Evolutionary conservation across 306 rosid genomes (phyloP).

Genomic region (Medicago ruthenica): DNA sequence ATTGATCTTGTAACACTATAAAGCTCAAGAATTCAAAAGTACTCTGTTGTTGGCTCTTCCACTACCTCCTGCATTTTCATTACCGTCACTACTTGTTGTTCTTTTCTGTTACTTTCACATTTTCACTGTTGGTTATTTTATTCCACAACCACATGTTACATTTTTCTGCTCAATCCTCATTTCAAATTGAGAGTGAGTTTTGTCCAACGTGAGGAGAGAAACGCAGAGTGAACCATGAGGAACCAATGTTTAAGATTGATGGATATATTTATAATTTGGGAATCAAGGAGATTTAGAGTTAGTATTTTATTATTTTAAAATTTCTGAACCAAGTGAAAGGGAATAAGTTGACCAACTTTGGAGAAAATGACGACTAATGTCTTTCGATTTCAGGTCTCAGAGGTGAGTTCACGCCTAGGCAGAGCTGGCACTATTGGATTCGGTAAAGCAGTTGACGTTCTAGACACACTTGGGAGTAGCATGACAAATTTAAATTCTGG

Average conservation of each 20-base stretch:
- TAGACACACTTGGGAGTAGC: slow-evolving; percentile 96
- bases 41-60: too few relatives aligned
- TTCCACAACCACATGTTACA: not conserved
- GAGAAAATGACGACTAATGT: slow-evolving; percentile 31
- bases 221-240: not conserved
- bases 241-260: not conserved
- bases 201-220: not conserved
- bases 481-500: slow-evolving; percentile 76
- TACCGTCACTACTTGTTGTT: not conserved
- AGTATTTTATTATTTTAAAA: not conserved
- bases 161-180: slow-evolving; percentile 2
- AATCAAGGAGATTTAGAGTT: slow-evolving; percentile 5
- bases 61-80: not conserved
- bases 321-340: slow-evolving; percentile 3
- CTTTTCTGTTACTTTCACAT: not conserved
- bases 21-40: too few relatives aligned
- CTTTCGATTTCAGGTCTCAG: slow-evolving; percentile 73
- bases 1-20: too few relatives aligned
- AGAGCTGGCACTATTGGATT: slow-evolving; percentile 71
- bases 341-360: slow-evolving; percentile 12
- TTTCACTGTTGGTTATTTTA: not conserved
- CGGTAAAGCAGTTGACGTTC: slow-evolving; percentile 74
- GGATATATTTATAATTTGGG: slow-evolving; percentile 1
- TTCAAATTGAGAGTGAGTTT: not conserved
- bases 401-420: slow-evolving; percentile 76